Base-by-base conservation (phyloP, 2,329 filamentous ascomycete genomes). In the Nigrograna mackinnonii region DNA sequence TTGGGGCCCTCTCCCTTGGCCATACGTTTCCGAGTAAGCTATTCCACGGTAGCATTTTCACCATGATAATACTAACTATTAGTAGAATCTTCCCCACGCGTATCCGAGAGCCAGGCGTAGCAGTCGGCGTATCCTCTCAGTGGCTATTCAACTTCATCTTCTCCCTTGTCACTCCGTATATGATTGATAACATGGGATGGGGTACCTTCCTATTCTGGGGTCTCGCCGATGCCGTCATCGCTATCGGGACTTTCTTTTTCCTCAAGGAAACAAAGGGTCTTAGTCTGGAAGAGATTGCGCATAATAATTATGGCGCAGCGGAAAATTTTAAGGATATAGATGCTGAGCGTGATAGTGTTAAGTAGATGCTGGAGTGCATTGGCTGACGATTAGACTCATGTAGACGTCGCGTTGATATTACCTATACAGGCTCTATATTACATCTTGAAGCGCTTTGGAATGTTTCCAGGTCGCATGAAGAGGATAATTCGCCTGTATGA, bases 111-210 rank as follows among this genome's bases (percentile, higher is more conserved):
- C 64, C 71, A 4, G 76, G 75, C 6, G 72, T 77, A 21, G 73
- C 75, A n/a, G 65, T 76, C 22, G 75, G 73, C 7, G 76, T 75
- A 5, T 66, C 72, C 1, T 74, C 73, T 0, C 75, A 79, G 50
- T 80, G 76, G 76, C 60, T 76, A 2, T 74, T 70, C 58, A 79
- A 78, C 58, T 79, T 78, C 59, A 64, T 73, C 20, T 76, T 78
- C 57, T 65, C 70, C 0, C 68, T 77, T 20, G 65, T 68, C 13
- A 79, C 77, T 1, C 77, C 77, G 0, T 75, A 75, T 51, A 78
- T 77, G 69, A 74, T 80, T 40, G 52, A 59, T 2, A 68, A 69
- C 22, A 66, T 80, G 41, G 69, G 71, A 0, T 78, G 71, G 73
- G 69, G 67, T 11, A 73, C 71, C 0, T 73, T 71, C 41, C 48